phyloP scores from a whole-genome alignment of 2,329 filamentous ascomycete genomes.

The Xylariomycetidae sp. region DNA sequence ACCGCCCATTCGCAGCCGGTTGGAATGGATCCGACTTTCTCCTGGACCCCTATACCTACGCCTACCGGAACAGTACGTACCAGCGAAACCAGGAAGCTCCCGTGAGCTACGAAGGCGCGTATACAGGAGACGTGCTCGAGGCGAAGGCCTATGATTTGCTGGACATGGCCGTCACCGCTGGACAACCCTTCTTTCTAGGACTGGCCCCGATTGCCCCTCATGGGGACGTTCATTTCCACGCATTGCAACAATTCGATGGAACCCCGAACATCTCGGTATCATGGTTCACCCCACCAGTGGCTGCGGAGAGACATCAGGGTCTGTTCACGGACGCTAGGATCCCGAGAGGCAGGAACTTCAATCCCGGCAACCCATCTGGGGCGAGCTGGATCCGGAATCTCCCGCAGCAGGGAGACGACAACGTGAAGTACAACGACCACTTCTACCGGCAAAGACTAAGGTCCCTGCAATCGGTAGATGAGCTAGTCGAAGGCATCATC shows the following conservation, averaged over 20 bases:
- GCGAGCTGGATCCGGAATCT: constrained; percentile 40
- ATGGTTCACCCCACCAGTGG: constrained; percentile 36
- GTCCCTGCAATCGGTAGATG: constrained; percentile 44
- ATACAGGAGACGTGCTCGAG: constrained; percentile 47
- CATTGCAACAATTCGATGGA: no score
- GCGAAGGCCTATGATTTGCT: constrained; percentile 53
- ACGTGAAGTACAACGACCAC: constrained; percentile 39
- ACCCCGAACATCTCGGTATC: no score
- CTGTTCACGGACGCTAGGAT: constrained; percentile 54
- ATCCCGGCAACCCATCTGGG: constrained; percentile 38
- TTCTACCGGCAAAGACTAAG: constrained; percentile 44
- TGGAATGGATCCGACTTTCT: constrained; percentile 51
- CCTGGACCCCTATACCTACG: constrained; percentile 48
- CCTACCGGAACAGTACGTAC: constrained; percentile 3
- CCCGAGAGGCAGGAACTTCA: constrained; percentile 58
- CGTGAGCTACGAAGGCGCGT: constrained; percentile 1
- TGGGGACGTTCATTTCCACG: constrained; percentile 19
- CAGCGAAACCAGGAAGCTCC: constrained; percentile 5
- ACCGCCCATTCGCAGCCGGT: constrained; percentile 46
- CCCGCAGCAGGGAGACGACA: constrained; percentile 29
- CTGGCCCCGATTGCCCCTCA: constrained; percentile 62
- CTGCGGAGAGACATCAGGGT: constrained; percentile 52
- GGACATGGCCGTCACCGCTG: constrained; percentile 45
- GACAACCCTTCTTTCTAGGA: constrained; percentile 57
- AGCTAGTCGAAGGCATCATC: constrained; percentile 37